Conservation (phyloP, 345 rosid genomes). For the Aquilaria sinensis region DNA sequence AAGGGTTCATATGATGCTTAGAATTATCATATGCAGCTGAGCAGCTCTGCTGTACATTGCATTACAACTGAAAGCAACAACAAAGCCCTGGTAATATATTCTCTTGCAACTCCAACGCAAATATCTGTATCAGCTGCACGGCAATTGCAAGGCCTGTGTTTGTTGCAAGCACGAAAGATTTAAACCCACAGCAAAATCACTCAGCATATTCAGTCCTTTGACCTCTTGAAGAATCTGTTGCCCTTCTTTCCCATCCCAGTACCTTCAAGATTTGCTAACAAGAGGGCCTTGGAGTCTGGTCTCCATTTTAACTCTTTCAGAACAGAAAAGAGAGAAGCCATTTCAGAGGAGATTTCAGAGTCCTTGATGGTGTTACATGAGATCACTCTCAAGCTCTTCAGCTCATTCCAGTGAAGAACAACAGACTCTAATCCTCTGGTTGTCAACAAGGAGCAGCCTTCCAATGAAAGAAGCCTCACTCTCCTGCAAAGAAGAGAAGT, state of each 20-base stretch:
- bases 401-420: slow-evolving; percentile 43
- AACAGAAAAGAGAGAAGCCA: slow-evolving; percentile 44
- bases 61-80: too few relatives aligned
- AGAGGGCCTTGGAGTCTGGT: slow-evolving; percentile 52
- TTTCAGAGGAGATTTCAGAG: slow-evolving; percentile 37
- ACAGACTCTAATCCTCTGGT: slow-evolving; percentile 48
- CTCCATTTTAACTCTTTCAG: slow-evolving; percentile 67
- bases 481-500: slow-evolving; percentile 28
- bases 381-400: slow-evolving; percentile 39
- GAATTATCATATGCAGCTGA: too few relatives aligned
- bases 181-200: neutral
- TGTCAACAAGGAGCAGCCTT: slow-evolving; percentile 55
- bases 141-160: too few relatives aligned
- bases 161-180: too few relatives aligned
- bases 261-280: slow-evolving; percentile 39
- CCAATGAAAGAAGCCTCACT: slow-evolving; percentile 42
- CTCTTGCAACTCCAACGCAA: too few relatives aligned
- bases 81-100: too few relatives aligned
- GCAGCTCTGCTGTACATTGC: too few relatives aligned
- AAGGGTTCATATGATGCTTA: too few relatives aligned
- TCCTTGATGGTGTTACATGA: slow-evolving; percentile 54
- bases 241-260: slow-evolving; percentile 56
- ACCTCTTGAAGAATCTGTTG: slow-evolving; percentile 37
- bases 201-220: slow-evolving; percentile 21
- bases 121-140: too few relatives aligned